These are phyloP conservation scores for Paratrypanosoma confusum DNA, from an alignment of 208 protist species.

Conservation along the genomic window DNA sequence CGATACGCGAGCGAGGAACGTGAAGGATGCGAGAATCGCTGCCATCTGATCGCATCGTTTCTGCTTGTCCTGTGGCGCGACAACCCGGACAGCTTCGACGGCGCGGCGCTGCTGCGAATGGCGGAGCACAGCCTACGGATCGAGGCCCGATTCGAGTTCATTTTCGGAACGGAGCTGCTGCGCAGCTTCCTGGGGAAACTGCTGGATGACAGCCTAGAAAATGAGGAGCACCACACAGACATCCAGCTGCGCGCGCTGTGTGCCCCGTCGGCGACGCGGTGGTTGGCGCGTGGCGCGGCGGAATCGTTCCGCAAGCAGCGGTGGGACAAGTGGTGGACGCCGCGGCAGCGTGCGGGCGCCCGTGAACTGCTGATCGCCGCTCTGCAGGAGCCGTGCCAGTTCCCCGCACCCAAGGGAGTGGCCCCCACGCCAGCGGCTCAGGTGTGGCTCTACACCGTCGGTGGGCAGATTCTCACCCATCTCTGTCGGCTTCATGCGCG, in stretches of 20 bases:
- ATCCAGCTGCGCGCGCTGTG: constrained; percentile 38
- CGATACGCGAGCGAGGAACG: constrained; percentile 35
- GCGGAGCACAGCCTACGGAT: constrained; percentile 48
- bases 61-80: constrained; percentile 47
- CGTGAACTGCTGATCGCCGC: constrained; percentile 9
- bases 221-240: constrained; percentile 56
- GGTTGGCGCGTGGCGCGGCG: constrained; percentile 45
- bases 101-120: constrained; percentile 30
- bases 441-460: constrained; percentile 20
- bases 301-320: constrained; percentile 49
- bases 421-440: background rate
- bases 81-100: constrained; percentile 27
- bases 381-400: constrained; percentile 21
- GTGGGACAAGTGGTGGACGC: constrained; percentile 24
- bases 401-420: constrained; percentile 10
- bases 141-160: constrained; percentile 21
- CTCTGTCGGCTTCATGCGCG: constrained; percentile 49
- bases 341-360: constrained; percentile 9
- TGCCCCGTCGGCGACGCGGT: constrained; percentile 20
- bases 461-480: constrained; percentile 52
- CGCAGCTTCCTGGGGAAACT: constrained; percentile 41
- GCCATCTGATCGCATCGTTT: constrained; percentile 36
- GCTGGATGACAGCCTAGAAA: constrained; percentile 31
- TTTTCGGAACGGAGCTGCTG: constrained; percentile 56
- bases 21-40: constrained; percentile 21